Evolutionary conservation across 495 filamentous ascomycete genomes (phyloP).

Genomic region (Talaromyces liani): DNA sequence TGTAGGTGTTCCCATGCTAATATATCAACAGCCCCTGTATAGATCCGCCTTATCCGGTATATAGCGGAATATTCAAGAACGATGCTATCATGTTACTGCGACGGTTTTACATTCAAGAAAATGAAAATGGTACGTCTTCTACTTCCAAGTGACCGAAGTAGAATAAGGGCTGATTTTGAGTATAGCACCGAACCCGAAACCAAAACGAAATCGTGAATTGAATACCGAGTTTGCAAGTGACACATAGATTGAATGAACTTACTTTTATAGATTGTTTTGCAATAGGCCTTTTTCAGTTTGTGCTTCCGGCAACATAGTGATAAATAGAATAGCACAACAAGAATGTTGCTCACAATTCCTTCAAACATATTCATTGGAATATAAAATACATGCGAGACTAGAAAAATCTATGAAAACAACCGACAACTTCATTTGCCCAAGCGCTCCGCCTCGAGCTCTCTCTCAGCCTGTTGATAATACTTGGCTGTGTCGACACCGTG

Average conservation of each 20-base stretch:
- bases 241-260: neutral
- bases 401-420: conserved; percentile 10
- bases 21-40: conserved; percentile 38
- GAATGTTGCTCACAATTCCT: neutral
- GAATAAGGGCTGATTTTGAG: neutral
- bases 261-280: neutral
- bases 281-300: neutral
- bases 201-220: conserved; percentile 44
- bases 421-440: conserved; percentile 22
- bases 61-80: conserved; percentile 76
- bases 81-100: conserved; percentile 87
- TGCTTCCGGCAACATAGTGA: neutral
- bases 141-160: too few relatives aligned
- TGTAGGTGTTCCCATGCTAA: conserved; percentile 10
- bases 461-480: conserved; percentile 95
- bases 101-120: conserved; percentile 95
- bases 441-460: conserved; percentile 78
- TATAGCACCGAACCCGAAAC: conserved; percentile 54
- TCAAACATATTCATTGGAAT: conserved; percentile 1
- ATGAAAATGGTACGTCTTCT: conserved; percentile 59
- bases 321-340: neutral
- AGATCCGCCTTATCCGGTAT: conserved; percentile 66
- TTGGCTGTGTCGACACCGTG: conserved; percentile 97
- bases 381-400: conserved; percentile 7
- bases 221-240: conserved; percentile 24